These are phyloP conservation scores for Apostasia shenzhenica DNA, from an alignment of 106 monocot species.

Conservation along the genomic window DNA sequence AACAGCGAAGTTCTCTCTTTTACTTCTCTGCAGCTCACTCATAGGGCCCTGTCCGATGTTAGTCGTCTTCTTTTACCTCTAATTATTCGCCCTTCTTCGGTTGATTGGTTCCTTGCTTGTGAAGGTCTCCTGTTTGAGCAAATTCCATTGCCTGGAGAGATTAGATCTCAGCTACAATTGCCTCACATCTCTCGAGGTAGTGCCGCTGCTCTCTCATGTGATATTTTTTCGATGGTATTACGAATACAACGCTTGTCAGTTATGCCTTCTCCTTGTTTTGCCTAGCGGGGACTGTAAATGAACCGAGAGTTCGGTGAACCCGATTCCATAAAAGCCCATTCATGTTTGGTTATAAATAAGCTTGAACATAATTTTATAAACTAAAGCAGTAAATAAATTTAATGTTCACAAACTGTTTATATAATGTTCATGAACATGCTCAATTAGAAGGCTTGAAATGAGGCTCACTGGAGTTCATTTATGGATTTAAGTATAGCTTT, in stretches of 20 bases:
- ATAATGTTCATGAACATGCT: no score
- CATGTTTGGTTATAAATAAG: no score
- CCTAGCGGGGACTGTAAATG: no score
- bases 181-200: constrained; percentile 72
- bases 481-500: no score
- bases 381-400: no score
- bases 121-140: constrained; percentile 67
- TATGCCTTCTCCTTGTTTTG: no score
- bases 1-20: constrained; percentile 18
- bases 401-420: no score
- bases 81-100: not conserved
- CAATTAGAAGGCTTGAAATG: no score
- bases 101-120: not conserved
- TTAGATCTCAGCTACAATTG: constrained; percentile 85
- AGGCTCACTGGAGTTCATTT: no score
- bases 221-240: not conserved
- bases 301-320: no score
- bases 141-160: constrained; percentile 49
- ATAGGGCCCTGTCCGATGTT: constrained; percentile 48
- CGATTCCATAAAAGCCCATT: no score
- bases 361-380: no score
- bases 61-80: not conserved
- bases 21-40: constrained; percentile 23
- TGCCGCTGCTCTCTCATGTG: not conserved
- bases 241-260: not conserved